phyloP scores from a whole-genome alignment of 352 stramenopile species.

The Peronosclerospora sorghi region DNA sequence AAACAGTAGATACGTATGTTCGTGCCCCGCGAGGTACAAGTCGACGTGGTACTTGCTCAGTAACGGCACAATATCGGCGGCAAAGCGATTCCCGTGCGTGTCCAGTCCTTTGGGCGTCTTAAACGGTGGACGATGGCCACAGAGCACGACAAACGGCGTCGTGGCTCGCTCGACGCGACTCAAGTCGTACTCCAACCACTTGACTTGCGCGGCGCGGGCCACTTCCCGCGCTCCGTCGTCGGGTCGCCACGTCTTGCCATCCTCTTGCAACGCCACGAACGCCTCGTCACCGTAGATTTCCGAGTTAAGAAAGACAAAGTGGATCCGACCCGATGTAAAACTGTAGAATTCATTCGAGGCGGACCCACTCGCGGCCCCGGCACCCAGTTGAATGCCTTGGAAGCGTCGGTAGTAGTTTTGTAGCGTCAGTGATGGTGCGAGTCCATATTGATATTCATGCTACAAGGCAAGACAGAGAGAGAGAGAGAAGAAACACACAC shows the following conservation, averaged over 20 bases:
- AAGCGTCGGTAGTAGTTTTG: slow-evolving; percentile 70
- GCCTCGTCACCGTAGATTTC: slow-evolving; percentile 66
- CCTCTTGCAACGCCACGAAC: slow-evolving; percentile 29
- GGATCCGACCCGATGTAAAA: slow-evolving; percentile 47
- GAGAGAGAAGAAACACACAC: too few relatives aligned
- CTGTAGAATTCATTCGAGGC: slow-evolving; percentile 68
- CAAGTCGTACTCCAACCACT: slow-evolving; percentile 64
- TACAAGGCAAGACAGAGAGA: too few relatives aligned
- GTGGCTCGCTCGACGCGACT: slow-evolving; percentile 42
- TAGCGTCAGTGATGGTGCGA: slow-evolving; percentile 38
- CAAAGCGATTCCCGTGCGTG: slow-evolving; percentile 37
- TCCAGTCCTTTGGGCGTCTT: slow-evolving; percentile 43
- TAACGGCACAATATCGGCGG: slow-evolving; percentile 51
- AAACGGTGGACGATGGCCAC: slow-evolving; percentile 56
- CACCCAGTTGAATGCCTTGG: slow-evolving; percentile 36
- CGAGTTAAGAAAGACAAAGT: slow-evolving; percentile 75
- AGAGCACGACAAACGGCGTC: slow-evolving; percentile 69
- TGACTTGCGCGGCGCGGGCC: slow-evolving; percentile 22
- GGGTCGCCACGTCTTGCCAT: slow-evolving; percentile 38
- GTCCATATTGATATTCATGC: slow-evolving; percentile 63
- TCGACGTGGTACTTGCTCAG: slow-evolving; percentile 68
- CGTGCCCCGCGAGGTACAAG: slow-evolving; percentile 55
- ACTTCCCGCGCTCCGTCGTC: slow-evolving; percentile 29
- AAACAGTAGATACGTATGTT: slow-evolving; percentile 64
- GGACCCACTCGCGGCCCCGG: slow-evolving; percentile 43